Conservation (phyloP, 2,329 filamentous ascomycete species). For the Chaetomiaceae sp. region DNA sequence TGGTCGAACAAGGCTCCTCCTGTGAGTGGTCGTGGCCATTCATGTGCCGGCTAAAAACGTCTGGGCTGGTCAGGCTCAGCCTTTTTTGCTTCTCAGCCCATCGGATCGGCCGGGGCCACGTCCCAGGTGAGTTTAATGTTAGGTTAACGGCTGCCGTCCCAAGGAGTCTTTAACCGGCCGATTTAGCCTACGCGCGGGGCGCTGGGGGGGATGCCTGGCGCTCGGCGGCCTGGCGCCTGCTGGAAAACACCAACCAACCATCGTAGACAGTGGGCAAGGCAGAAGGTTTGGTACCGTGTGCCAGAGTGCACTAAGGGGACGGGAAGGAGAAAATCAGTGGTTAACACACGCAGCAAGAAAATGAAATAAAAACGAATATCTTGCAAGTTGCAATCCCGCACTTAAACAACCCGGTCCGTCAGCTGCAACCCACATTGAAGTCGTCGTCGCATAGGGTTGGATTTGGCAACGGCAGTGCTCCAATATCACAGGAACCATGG, state of each 20-base stretch:
- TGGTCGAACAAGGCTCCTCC: too few relatives aligned
- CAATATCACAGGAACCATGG: not conserved
- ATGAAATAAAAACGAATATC: not conserved
- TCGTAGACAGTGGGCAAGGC: not conserved
- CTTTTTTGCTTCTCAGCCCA: too few relatives aligned
- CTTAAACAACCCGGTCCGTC: not conserved
- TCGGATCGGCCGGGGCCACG: too few relatives aligned
- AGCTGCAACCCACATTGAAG: slow-evolving; percentile 4
- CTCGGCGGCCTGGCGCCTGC: slow-evolving; percentile 6
- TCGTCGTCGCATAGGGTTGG: slow-evolving; percentile 1
- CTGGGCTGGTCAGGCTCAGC: too few relatives aligned
- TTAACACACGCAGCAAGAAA: too few relatives aligned
- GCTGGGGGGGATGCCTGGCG: too few relatives aligned
- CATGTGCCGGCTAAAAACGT: too few relatives aligned
- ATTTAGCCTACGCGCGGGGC: slow-evolving; percentile 18
- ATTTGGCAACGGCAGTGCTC: slow-evolving; percentile 2
- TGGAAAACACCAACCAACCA: not conserved
- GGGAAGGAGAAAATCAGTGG: too few relatives aligned
- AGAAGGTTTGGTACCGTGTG: not conserved
- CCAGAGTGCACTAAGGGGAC: too few relatives aligned
- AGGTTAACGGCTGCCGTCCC: slow-evolving; percentile 10
- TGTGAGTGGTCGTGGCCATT: too few relatives aligned
- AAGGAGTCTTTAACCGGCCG: slow-evolving; percentile 13
- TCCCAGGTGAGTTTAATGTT: too few relatives aligned
- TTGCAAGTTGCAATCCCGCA: not conserved